Base-by-base conservation (phyloP, 176 grass and related monocot genomes). In the Themeda triandra region DNA sequence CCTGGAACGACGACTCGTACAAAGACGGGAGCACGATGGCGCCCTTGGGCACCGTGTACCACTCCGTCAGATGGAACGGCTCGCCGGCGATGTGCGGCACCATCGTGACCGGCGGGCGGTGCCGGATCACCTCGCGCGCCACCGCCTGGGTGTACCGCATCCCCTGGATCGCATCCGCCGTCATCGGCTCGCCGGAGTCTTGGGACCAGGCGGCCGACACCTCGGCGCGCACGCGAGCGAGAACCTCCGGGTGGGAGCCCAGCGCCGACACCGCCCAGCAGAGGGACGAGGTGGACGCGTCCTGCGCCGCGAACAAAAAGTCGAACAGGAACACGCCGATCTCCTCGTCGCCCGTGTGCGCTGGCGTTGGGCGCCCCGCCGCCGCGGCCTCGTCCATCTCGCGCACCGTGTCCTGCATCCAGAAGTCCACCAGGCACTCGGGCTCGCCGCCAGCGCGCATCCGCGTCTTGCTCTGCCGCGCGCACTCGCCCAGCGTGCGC, bases 231-330 rank as follows among this genome's bases (percentile, higher is more conserved):
- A 98, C 91, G 41, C 89, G 85, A 24, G 60, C 78, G 39, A 98
- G 90, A 14, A 95, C 92, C 29, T 95, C 89, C 6, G 95, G 95
- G 48, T 18, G 18, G 48, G 92, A 48, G 53, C 93, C 92, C 0
- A 98, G 95, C 6, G 90, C 77, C 6, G 87, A 79, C 0, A 98
- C 87, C 0, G 91, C 95, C 92, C 92, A 93, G 75, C 91, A 91
- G 6, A 98, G 92, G 0, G 92, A 98, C 5, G 92, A 97, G 14
- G 95, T 97, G 33, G 90, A 94, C 64, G 95, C 95, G 87, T 97
- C 95, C 88, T 97, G 95, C 63, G 95, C 88, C 4, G 95, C 95
- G 83, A 94, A 98, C 25, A 98, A 83, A 84, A 98, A 94, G 82
- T 92, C 95, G 76, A 98, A 98, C 21, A 95, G 46, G 67, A 87